Conservation (phyloP, 2,329 filamentous ascomycete species). For the Pseudocercospora fijiensis region DNA sequence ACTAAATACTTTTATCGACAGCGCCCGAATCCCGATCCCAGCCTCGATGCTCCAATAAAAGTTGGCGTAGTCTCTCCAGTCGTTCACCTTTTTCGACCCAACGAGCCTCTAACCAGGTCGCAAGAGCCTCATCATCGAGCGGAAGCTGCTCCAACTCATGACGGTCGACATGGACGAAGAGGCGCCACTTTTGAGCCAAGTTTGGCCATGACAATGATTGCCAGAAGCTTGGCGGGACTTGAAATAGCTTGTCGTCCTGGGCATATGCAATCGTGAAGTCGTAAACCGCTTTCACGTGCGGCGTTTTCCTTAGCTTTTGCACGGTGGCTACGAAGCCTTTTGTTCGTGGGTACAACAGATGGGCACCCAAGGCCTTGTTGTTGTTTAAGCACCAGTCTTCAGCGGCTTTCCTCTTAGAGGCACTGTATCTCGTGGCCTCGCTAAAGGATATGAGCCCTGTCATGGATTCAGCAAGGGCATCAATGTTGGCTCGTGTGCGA, state of each 20-base stretch:
- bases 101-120: conserved; percentile 38
- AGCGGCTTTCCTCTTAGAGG: conserved; percentile 53
- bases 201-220: conserved; percentile 33
- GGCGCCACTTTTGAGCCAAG: conserved; percentile 32
- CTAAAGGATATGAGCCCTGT: conserved; percentile 65
- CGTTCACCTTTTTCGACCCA: conserved; percentile 41
- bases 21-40: background rate
- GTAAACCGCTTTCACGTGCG: conserved; percentile 41
- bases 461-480: background rate
- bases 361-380: conserved; percentile 53
- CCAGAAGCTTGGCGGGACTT: conserved; percentile 37
- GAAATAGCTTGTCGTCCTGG: conserved; percentile 30
- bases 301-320: conserved; percentile 48
- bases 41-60: background rate
- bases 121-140: conserved; percentile 33
- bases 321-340: conserved; percentile 63
- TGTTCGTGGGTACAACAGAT: conserved; percentile 60
- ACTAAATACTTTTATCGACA: background rate
- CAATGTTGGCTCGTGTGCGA: background rate
- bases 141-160: conserved; percentile 35
- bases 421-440: conserved; percentile 62
- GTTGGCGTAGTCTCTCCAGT: conserved; percentile 33
- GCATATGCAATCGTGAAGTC: conserved; percentile 44
- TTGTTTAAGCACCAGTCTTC: conserved; percentile 55
- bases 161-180: conserved; percentile 39